phyloP scores from a whole-genome alignment of 2,329 filamentous ascomycete species.

The Penicillium sp. region DNA sequence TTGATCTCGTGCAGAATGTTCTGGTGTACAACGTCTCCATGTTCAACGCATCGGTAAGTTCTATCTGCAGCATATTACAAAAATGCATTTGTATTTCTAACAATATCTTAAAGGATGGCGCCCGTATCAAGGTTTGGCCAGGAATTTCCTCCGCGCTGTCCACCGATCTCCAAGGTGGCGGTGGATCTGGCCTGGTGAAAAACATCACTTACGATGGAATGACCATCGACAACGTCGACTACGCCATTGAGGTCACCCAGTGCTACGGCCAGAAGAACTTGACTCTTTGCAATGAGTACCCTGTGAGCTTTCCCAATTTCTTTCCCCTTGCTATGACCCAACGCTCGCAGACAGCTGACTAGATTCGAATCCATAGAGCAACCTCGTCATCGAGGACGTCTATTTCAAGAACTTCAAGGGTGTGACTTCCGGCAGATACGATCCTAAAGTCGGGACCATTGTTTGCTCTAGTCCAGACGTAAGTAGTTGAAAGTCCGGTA shows the following conservation, averaged over 20 bases:
- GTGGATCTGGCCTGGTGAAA: slow-evolving; percentile 61
- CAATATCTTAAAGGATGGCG: slow-evolving; percentile 55
- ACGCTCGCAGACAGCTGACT: not conserved
- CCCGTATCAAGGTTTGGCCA: slow-evolving; percentile 75
- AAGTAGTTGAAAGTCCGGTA: slow-evolving; percentile 28
- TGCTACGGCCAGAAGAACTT: slow-evolving; percentile 66
- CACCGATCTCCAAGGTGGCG: slow-evolving; percentile 66
- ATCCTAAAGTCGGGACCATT: slow-evolving; percentile 50
- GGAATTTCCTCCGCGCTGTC: slow-evolving; percentile 57
- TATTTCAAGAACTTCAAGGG: slow-evolving; percentile 60
- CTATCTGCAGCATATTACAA: slow-evolving; percentile 15
- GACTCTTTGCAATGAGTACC: slow-evolving; percentile 62
- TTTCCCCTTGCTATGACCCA: not conserved
- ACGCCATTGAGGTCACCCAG: slow-evolving; percentile 66
- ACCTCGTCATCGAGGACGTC: slow-evolving; percentile 58
- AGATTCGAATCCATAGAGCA: slow-evolving; percentile 28
- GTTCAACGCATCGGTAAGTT: slow-evolving; percentile 52
- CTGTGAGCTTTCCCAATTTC: slow-evolving; percentile 40
- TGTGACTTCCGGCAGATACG: slow-evolving; percentile 50
- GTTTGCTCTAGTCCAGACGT: slow-evolving; percentile 53
- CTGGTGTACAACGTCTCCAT: slow-evolving; percentile 64
- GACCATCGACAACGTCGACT: slow-evolving; percentile 63
- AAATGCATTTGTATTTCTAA: slow-evolving; percentile 34
- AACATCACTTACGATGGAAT: slow-evolving; percentile 70
- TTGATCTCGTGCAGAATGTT: slow-evolving; percentile 70